Conservation (phyloP, 768 basidiomycete species). For the Xerocomus potaroensis region DNA sequence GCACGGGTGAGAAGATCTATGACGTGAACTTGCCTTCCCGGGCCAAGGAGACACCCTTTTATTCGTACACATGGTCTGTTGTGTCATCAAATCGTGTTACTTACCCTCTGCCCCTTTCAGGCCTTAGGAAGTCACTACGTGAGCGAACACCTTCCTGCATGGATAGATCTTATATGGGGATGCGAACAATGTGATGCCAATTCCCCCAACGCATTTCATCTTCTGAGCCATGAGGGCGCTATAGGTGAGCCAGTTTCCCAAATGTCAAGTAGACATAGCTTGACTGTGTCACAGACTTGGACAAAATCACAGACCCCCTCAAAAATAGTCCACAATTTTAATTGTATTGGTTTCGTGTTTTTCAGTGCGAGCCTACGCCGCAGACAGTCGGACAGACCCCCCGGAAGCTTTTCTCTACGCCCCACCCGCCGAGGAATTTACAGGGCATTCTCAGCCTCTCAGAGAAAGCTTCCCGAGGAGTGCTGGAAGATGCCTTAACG, state of each 20-base stretch:
- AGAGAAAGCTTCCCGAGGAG: constrained; percentile 63
- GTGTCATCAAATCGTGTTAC: too few species aligned
- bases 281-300: constrained; percentile 54
- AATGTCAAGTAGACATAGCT: neutral
- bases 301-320: constrained; percentile 77
- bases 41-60: constrained; percentile 85
- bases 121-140: constrained; percentile 89
- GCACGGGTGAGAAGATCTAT: constrained; percentile 74
- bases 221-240: constrained; percentile 88
- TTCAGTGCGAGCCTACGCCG: neutral
- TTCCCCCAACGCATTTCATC: constrained; percentile 85
- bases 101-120: constrained; percentile 20
- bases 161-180: constrained; percentile 96
- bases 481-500: constrained; percentile 79
- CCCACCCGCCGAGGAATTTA: constrained; percentile 74
- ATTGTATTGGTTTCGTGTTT: constrained; percentile 14
- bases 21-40: constrained; percentile 87
- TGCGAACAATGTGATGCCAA: constrained; percentile 75
- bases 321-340: constrained; percentile 96
- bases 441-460: constrained; percentile 73
- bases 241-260: constrained; percentile 51
- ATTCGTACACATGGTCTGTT: constrained; percentile 70
- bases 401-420: constrained; percentile 68
- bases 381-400: constrained; percentile 85
- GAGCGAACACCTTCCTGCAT: constrained; percentile 75